Percentiles rank a stretch among this genome's conserved stretches.
Evolutionary conservation across 257 asterid genomes (phyloP).

Genomic region (Ajuga chamaepitys): DNA sequence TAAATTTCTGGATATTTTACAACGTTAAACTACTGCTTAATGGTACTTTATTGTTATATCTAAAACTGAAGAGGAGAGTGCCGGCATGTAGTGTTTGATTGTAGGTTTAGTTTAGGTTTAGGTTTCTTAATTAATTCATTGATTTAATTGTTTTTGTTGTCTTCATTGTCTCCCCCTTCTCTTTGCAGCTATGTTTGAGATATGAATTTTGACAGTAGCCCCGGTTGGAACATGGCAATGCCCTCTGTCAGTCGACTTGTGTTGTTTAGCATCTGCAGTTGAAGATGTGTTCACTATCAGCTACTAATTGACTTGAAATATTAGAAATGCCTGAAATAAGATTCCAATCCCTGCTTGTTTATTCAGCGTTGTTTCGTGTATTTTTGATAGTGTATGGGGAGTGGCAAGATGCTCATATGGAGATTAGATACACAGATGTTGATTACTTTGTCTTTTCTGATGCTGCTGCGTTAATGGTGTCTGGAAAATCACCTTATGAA

Average conservation of each 20-base stretch:
- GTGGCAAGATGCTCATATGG: conserved; percentile 94
- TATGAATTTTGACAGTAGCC: not conserved
- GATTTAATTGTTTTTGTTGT: not conserved
- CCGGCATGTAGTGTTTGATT: too few relatives aligned
- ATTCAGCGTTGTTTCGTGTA: conserved; percentile 67
- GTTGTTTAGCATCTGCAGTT: not conserved
- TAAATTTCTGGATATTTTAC: too few relatives aligned
- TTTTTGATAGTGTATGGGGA: conserved; percentile 67
- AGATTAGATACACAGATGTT: conserved; percentile 84
- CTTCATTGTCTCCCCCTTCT: not conserved
- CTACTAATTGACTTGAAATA: not conserved
- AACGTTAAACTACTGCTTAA: too few relatives aligned
- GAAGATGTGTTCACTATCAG: conserved; percentile 4
- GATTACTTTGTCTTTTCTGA: conserved; percentile 93
- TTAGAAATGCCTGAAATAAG: conserved; percentile 37
- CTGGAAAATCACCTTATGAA: conserved; percentile 78
- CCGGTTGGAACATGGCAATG: not conserved
- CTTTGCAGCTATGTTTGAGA: conserved; percentile 1
- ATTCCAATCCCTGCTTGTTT: conserved; percentile 39
- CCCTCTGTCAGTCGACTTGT: not conserved
- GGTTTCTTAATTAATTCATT: too few relatives aligned
- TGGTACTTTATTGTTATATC: too few relatives aligned
- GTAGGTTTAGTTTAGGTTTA: too few relatives aligned
- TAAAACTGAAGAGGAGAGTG: too few relatives aligned
- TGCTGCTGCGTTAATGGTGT: conserved; percentile 72